phyloP scores from a whole-genome alignment of 176 grass and related monocot genomes.

The Carex scoparia region DNA sequence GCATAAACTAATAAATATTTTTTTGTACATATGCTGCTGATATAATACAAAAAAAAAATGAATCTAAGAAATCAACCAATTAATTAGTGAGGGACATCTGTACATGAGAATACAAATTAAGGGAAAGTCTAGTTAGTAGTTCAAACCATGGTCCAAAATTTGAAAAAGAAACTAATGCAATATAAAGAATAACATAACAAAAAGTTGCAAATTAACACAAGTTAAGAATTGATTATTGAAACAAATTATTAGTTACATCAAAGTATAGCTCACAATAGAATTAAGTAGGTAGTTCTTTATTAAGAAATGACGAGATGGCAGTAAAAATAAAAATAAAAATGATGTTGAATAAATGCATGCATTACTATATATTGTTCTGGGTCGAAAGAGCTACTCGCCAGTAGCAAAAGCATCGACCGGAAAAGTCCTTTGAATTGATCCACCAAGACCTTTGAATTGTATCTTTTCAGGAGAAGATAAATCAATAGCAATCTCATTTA shows the following conservation, averaged over 20 bases:
- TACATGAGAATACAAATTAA: background rate
- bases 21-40: no score
- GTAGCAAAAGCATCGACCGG: conserved; percentile 62
- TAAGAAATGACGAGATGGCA: background rate
- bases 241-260: background rate
- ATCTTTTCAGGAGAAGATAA: conserved; percentile 60
- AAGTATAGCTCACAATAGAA: background rate
- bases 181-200: background rate
- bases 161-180: background rate
- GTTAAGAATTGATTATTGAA: background rate
- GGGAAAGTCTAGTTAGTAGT: background rate
- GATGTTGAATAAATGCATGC: background rate
- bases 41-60: background rate
- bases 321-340: background rate
- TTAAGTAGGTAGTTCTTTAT: background rate
- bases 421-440: conserved; percentile 70
- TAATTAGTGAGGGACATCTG: background rate
- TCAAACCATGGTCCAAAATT: background rate
- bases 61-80: background rate
- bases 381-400: conserved; percentile 34
- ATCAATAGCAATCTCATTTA: conserved; percentile 63
- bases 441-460: conserved; percentile 77
- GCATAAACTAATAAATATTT: no score
- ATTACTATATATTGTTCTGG: background rate
- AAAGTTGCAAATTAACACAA: background rate